Conservation (phyloP, 1,139 yeast species). For the Tardiomyces blankii region DNA sequence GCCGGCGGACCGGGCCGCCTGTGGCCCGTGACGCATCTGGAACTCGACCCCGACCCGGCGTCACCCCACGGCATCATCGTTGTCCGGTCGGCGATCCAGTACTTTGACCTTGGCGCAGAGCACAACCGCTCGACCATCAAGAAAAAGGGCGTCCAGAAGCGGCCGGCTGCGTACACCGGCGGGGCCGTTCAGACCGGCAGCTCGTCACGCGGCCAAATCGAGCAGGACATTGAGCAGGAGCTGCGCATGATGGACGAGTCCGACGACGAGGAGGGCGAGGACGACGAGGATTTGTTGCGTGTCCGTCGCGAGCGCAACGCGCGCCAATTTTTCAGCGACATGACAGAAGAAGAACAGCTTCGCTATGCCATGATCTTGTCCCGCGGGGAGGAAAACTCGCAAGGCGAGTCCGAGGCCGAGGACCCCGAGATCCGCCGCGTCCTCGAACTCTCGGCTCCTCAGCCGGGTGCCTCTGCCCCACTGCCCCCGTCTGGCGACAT, state of each 20-base stretch:
- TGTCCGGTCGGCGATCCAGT: conserved; percentile 48
- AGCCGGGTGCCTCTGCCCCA: not conserved
- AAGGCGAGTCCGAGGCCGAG: conserved; percentile 7
- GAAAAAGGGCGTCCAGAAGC: conserved; percentile 19
- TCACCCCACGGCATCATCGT: conserved; percentile 43
- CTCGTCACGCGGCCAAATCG: not conserved
- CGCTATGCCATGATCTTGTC: conserved; percentile 32
- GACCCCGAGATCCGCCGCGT: not conserved
- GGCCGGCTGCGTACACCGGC: conserved; percentile 1
- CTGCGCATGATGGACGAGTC: conserved; percentile 19
- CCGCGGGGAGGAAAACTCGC: conserved; percentile 5
- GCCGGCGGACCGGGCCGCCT: conserved; percentile 12
- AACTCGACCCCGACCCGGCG: conserved; percentile 33
- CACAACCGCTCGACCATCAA: not conserved
- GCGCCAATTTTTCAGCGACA: conserved; percentile 2
- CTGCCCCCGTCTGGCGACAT: not conserved
- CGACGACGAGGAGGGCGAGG: conserved; percentile 21
- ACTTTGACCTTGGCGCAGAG: conserved; percentile 48
- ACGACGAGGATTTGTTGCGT: conserved; percentile 18
- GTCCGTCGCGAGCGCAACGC: not conserved
- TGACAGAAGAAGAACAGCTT: conserved; percentile 34
- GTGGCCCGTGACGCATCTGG: conserved; percentile 34
- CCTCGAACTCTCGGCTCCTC: not conserved
- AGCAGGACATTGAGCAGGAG: conserved; percentile 3
- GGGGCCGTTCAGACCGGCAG: not conserved